These are phyloP conservation scores for Penicillium desertorum DNA, from an alignment of 495 filamentous ascomycete genomes.

Conservation along the genomic window DNA sequence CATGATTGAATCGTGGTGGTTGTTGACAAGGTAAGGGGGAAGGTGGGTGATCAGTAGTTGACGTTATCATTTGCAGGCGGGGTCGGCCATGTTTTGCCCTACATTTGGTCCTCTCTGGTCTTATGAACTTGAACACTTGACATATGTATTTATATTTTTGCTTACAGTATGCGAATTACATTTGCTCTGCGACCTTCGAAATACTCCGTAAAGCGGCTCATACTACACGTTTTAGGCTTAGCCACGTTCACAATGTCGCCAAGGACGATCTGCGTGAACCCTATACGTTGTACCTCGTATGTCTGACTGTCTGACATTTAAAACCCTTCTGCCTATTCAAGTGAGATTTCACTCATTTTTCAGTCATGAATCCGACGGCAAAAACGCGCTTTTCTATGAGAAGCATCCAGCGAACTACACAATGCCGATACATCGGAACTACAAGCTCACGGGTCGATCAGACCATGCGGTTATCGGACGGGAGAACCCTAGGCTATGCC, in stretches of 20 bases:
- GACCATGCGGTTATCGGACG: constrained; percentile 38
- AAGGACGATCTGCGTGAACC: neutral
- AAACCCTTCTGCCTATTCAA: neutral
- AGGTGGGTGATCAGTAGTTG: constrained; percentile 12
- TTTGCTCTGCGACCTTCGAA: neutral
- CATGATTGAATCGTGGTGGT: constrained; percentile 12
- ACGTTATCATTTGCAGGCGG: constrained; percentile 8
- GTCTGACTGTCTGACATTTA: neutral
- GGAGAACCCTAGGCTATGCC: constrained; percentile 41
- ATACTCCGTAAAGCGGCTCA: neutral
- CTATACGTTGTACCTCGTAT: neutral
- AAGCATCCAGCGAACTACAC: neutral
- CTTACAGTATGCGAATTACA: neutral
- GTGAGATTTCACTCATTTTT: neutral
- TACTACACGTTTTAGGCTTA: constrained; percentile 4
- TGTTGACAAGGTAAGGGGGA: neutral
- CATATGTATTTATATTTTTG: neutral
- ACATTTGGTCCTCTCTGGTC: neutral
- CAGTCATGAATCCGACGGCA: neutral
- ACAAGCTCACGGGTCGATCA: constrained; percentile 15
- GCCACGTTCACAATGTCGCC: neutral
- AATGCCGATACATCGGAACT: constrained; percentile 2
- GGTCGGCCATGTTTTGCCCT: neutral
- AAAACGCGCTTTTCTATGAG: neutral
- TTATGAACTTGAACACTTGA: neutral